These are phyloP conservation scores for Sporothrix schenckii DNA, from an alignment of 2,329 filamentous ascomycete species.

Conservation along the genomic window DNA sequence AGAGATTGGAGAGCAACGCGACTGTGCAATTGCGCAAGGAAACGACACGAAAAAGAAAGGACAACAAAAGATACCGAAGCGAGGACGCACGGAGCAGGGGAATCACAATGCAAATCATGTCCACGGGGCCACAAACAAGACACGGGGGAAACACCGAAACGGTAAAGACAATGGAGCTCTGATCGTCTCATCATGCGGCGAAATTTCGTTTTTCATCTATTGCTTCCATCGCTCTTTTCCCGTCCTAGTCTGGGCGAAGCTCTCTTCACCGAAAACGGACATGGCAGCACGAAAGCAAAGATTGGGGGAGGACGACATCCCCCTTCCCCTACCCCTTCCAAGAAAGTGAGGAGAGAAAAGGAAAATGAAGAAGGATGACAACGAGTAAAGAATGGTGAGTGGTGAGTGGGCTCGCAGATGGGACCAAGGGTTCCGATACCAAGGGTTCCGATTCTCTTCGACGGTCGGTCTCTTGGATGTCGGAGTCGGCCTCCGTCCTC, in stretches of 20 bases:
- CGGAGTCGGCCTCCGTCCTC: background rate
- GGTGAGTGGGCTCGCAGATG: background rate
- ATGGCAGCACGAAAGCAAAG: background rate
- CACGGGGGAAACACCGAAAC: background rate
- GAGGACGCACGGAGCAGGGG: background rate
- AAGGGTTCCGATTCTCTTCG: background rate
- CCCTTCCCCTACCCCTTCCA: background rate
- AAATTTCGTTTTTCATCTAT: background rate
- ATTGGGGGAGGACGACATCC: background rate
- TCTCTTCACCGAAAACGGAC: constrained; percentile 9
- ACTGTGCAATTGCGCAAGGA: too few relatives aligned
- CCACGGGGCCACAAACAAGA: background rate
- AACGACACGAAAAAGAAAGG: background rate
- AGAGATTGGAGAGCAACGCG: background rate
- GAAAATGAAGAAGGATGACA: background rate
- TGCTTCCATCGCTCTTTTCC: background rate
- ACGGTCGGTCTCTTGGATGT: background rate
- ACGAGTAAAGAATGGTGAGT: background rate
- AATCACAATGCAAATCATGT: background rate
- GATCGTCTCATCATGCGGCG: constrained; percentile 16
- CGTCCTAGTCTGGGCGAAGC: background rate
- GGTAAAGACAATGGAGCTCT: background rate
- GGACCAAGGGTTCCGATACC: background rate
- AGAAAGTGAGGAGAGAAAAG: background rate
- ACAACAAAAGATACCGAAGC: background rate